A percentile compares a stretch with the other conserved stretches of the same genome.
phyloP scores from a whole-genome alignment of 371 early-diverging fungal genomes.

The Syncephalis fuscata region DNA sequence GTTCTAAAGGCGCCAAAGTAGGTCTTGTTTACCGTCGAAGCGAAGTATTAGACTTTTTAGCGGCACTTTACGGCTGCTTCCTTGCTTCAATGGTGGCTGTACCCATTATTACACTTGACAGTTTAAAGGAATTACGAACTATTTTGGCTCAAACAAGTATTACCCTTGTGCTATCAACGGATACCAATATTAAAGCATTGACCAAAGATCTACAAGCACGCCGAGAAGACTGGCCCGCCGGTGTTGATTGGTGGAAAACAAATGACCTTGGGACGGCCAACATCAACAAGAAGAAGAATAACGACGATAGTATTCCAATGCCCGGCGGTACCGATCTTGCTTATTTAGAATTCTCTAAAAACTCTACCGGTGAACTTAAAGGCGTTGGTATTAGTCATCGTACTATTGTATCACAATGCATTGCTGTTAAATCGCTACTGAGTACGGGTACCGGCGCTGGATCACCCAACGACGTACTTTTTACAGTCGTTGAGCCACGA shows the following conservation, averaged over 20 bases:
- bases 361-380: constrained; percentile 64
- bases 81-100: constrained; percentile 69
- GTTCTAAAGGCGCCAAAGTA: constrained; percentile 43
- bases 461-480: constrained; percentile 11
- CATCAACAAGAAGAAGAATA: constrained; percentile 28
- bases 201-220: constrained; percentile 40
- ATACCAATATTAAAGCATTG: constrained; percentile 51
- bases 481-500: constrained; percentile 61
- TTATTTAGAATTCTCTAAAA: constrained; percentile 72
- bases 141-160: constrained; percentile 49
- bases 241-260: constrained; percentile 61
- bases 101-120: constrained; percentile 65
- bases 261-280: constrained; percentile 46
- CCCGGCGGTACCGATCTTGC: constrained; percentile 42
- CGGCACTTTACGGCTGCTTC: constrained; percentile 62
- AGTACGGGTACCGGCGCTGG: constrained; percentile 8
- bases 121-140: constrained; percentile 54
- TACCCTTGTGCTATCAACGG: constrained; percentile 59
- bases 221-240: constrained; percentile 38
- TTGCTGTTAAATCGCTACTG: constrained; percentile 16
- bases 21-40: constrained; percentile 64
- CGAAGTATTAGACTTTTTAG: constrained; percentile 62
- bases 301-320: constrained; percentile 20
- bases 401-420: constrained; percentile 57
- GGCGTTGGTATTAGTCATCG: constrained; percentile 67